phyloP scores from a whole-genome alignment of 1,284 basidiomycete species.

The Cryptococcus hybrid region DNA sequence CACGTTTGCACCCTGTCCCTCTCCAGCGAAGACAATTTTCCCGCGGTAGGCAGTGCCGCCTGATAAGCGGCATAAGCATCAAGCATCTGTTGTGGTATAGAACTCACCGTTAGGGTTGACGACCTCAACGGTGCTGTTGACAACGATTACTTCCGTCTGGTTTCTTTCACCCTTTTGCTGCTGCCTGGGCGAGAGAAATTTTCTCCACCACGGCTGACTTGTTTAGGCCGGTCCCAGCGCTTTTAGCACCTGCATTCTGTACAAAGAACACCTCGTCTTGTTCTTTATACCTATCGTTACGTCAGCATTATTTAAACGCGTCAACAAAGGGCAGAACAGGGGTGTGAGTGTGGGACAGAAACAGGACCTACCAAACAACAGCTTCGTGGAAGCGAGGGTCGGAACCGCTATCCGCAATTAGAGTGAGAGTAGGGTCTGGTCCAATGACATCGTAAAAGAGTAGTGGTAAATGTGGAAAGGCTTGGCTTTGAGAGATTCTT shows the following conservation, averaged over 20 bases:
- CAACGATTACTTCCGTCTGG: conserved; percentile 55
- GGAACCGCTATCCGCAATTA: conserved; percentile 58
- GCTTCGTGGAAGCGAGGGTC: conserved; percentile 73
- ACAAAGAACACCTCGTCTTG: conserved; percentile 60
- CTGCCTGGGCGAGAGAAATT: conserved; percentile 50
- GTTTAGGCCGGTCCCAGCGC: conserved; percentile 50
- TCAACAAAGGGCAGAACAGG: background rate
- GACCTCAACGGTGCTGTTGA: conserved; percentile 55
- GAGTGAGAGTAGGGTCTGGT: conserved; percentile 57
- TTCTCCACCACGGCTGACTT: conserved; percentile 54
- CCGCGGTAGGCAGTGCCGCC: conserved; percentile 61
- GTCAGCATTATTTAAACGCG: background rate
- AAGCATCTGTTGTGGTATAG: background rate
- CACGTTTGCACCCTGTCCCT: conserved; percentile 60
- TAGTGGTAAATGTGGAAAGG: conserved; percentile 66
- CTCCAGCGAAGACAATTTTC: conserved; percentile 63
- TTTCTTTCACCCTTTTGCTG: conserved; percentile 47
- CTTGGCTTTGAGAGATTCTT: conserved; percentile 22
- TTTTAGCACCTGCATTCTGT: conserved; percentile 54
- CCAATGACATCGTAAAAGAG: conserved; percentile 61
- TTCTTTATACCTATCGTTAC: conserved; percentile 49
- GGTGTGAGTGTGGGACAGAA: no score
- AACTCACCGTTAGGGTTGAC: conserved; percentile 68
- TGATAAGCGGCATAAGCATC: conserved; percentile 21
- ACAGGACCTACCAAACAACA: conserved; percentile 55